Evolutionary conservation across 805 yeast genomes (phyloP).

Genomic region (Kuraishia cidri): DNA sequence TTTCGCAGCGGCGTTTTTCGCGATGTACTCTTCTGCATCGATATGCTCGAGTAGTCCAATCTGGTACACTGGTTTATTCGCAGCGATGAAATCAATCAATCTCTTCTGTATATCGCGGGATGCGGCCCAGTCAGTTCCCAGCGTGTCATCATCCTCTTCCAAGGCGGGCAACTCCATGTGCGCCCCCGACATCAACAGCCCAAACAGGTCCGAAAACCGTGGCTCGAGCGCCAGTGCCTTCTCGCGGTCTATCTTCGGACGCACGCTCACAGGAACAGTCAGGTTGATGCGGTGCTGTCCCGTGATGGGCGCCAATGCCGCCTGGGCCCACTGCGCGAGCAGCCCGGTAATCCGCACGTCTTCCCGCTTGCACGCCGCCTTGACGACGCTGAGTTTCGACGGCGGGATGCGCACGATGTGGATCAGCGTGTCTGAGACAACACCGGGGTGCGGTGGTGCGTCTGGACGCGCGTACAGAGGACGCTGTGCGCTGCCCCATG

Average conservation of each 20-base stretch:
- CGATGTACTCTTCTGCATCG: no score
- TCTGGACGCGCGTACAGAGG: no score
- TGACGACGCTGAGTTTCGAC: not conserved
- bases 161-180: not conserved
- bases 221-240: not conserved
- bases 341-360: slow-evolving; percentile 1
- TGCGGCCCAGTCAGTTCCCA: slow-evolving; percentile 9
- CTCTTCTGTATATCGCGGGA: slow-evolving; percentile 7
- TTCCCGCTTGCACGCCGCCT: not conserved
- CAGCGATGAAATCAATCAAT: slow-evolving; percentile 5
- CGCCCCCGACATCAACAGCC: not conserved
- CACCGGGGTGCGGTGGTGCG: no score
- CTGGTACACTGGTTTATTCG: slow-evolving; percentile 5
- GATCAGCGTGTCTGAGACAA: no score
- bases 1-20: not conserved
- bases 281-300: not conserved
- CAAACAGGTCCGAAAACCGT: not conserved
- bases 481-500: no score
- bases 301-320: not conserved
- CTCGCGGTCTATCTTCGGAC: no score
- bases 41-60: slow-evolving; percentile 3
- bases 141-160: not conserved
- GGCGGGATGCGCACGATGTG: not conserved
- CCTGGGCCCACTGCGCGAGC: not conserved
- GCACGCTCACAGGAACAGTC: not conserved